Conservation (phyloP, 2,329 filamentous ascomycete species). For the Apiospora koreana region DNA sequence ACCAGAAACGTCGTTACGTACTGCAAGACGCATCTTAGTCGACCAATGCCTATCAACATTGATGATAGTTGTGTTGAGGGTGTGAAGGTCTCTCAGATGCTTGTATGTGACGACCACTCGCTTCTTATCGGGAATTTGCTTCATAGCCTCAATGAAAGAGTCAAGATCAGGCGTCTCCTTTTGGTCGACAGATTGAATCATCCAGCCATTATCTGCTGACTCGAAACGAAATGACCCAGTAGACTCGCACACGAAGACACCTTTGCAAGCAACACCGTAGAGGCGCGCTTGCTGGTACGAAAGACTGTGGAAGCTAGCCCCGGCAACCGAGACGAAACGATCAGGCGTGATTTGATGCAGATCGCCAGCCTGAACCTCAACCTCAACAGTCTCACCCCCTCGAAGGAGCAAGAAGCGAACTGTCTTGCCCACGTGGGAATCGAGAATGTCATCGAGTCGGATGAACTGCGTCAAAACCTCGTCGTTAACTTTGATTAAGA, state of each 20-base stretch:
- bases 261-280: constrained; percentile 88
- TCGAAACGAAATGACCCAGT: constrained; percentile 95
- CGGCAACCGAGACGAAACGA: constrained; percentile 91
- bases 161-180: constrained; percentile 86
- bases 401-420: constrained; percentile 83
- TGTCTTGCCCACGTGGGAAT: constrained; percentile 79
- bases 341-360: constrained; percentile 94
- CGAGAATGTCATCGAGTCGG: constrained; percentile 85
- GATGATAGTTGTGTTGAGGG: constrained; percentile 88
- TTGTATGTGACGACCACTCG: constrained; percentile 94
- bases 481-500: constrained; percentile 89
- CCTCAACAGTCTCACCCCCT: constrained; percentile 82
- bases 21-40: constrained; percentile 88
- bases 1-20: constrained; percentile 86
- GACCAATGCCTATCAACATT: constrained; percentile 96
- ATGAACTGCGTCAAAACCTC: constrained; percentile 93
- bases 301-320: constrained; percentile 91
- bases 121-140: constrained; percentile 76
- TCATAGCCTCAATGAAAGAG: constrained; percentile 89
- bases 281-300: constrained; percentile 98
- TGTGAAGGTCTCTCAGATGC: constrained; percentile 92
- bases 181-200: constrained; percentile 90
- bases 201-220: constrained; percentile 86
- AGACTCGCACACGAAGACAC: constrained; percentile 93
- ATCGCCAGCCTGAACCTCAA: constrained; percentile 83